Conservation (phyloP, 495 filamentous ascomycete species). For the Sphaerosporella brunnea region DNA sequence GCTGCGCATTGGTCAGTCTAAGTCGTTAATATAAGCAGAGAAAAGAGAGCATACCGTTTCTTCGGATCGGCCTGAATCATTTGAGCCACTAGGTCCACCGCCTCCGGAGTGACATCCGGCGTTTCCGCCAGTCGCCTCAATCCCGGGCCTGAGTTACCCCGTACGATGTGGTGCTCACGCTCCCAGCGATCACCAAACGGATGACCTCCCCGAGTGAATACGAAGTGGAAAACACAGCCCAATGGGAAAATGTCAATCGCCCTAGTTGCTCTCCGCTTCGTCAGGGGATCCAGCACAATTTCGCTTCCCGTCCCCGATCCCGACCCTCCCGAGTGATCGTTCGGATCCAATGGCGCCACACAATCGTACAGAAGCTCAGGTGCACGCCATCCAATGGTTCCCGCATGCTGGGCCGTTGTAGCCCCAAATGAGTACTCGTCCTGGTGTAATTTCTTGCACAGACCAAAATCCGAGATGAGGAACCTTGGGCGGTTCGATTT, state of each 20-base stretch:
- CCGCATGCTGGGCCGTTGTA: conserved; percentile 81
- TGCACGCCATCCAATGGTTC: conserved; percentile 89
- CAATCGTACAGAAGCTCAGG: conserved; percentile 63
- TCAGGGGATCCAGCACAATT: conserved; percentile 41
- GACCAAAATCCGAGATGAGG: conserved; percentile 89
- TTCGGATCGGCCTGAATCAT: conserved; percentile 68
- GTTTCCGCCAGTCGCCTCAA: conserved; percentile 38
- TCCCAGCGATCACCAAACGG: conserved; percentile 91
- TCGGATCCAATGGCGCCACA: conserved; percentile 25
- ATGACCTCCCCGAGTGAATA: conserved; percentile 76
- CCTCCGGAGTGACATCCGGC: conserved; percentile 70
- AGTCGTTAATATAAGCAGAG: neutral
- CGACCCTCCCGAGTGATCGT: neutral
- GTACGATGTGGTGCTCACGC: conserved; percentile 90
- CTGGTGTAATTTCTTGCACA: conserved; percentile 95
- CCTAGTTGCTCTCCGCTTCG: conserved; percentile 68
- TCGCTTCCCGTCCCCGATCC: conserved; percentile 34
- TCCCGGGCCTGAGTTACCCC: conserved; percentile 52
- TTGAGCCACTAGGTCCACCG: conserved; percentile 60
- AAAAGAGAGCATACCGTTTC: conserved; percentile 31
- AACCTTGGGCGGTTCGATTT: conserved; percentile 49
- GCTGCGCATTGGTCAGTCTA: conserved; percentile 25
- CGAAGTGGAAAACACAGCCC: conserved; percentile 91
- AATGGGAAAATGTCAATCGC: conserved; percentile 95
- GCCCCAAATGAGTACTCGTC: conserved; percentile 88